A percentile compares a stretch with the other conserved stretches of the same genome.
These are phyloP conservation scores for Rugonectria rugulosa DNA, from an alignment of 2,329 filamentous ascomycete species.

Conservation along the genomic window DNA sequence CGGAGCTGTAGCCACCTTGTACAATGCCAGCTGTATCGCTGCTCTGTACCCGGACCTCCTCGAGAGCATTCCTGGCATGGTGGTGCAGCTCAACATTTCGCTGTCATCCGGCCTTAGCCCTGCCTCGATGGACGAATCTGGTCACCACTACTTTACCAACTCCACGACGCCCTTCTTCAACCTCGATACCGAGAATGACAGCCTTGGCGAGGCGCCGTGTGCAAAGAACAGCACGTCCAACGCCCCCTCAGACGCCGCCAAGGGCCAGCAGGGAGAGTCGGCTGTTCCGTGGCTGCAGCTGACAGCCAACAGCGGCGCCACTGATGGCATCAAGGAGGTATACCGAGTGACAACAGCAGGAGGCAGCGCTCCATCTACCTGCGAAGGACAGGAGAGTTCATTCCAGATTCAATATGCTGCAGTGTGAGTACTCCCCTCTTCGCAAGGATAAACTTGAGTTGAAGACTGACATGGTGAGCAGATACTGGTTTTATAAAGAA, in stretches of 20 bases:
- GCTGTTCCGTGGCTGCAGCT: slow-evolving; percentile 87
- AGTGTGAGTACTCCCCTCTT: slow-evolving; percentile 67
- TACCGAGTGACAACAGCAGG: slow-evolving; percentile 88
- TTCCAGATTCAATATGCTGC: slow-evolving; percentile 85
- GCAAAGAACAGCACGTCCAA: slow-evolving; percentile 66
- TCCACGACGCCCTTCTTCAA: slow-evolving; percentile 80
- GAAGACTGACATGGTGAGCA: slow-evolving; percentile 27
- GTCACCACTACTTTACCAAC: slow-evolving; percentile 83
- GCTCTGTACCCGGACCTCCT: slow-evolving; percentile 73
- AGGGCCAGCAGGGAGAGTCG: slow-evolving; percentile 68
- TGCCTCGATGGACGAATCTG: slow-evolving; percentile 69
- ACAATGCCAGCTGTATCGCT: slow-evolving; percentile 84
- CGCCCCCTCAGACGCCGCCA: slow-evolving; percentile 68
- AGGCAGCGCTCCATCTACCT: slow-evolving; percentile 77
- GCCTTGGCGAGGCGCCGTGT: slow-evolving; percentile 68
- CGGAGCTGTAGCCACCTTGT: slow-evolving; percentile 85
- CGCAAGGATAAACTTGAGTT: background rate
- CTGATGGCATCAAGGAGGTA: slow-evolving; percentile 73
- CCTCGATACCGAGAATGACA: slow-evolving; percentile 64
- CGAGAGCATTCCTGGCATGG: slow-evolving; percentile 68
- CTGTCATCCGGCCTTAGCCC: slow-evolving; percentile 56
- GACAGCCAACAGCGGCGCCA: slow-evolving; percentile 58
- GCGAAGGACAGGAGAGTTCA: slow-evolving; percentile 65
- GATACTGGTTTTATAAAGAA: slow-evolving; percentile 41
- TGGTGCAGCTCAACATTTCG: slow-evolving; percentile 70